Conservation (phyloP, 768 basidiomycete genomes). For the Phylloporus arenicola region DNA sequence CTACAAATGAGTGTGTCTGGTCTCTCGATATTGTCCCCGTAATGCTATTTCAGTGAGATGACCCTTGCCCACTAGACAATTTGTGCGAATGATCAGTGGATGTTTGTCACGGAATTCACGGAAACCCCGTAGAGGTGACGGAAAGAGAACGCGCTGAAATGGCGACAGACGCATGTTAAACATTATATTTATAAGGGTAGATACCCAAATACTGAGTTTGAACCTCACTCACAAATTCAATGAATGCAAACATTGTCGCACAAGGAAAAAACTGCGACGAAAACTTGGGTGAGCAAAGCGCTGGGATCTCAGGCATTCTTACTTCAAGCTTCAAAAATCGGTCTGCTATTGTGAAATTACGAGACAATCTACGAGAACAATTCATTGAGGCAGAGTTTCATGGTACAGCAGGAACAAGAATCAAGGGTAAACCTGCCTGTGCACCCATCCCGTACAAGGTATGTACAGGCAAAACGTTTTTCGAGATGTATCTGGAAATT, state of each 20-base stretch:
- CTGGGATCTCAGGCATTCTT: conserved; percentile 9
- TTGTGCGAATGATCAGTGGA: not conserved
- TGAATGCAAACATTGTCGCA: not conserved
- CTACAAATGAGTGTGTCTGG: not conserved
- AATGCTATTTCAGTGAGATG: not conserved
- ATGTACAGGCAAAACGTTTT: conserved; percentile 30
- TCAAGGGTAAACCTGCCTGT: conserved; percentile 38
- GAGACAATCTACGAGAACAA: conserved; percentile 30
- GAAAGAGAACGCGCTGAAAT: conserved; percentile 1
- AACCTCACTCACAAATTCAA: conserved; percentile 7
- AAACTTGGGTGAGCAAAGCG: not conserved
- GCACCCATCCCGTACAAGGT: conserved; percentile 25
- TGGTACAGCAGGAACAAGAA: conserved; percentile 26
- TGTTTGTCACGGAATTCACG: not conserved
- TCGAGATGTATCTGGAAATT: conserved; percentile 25
- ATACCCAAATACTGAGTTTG: not conserved
- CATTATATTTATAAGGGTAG: not conserved
- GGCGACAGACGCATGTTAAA: conserved; percentile 1
- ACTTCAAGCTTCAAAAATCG: conserved; percentile 17
- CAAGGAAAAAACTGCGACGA: not conserved
- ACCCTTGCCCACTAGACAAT: not conserved
- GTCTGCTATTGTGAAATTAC: conserved; percentile 18
- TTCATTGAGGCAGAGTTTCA: conserved; percentile 31
- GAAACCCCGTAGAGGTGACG: not conserved
- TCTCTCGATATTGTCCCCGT: not conserved